These are phyloP conservation scores for Cercospora brassicicola DNA, from an alignment of 2,329 filamentous ascomycete species.

Conservation along the genomic window DNA sequence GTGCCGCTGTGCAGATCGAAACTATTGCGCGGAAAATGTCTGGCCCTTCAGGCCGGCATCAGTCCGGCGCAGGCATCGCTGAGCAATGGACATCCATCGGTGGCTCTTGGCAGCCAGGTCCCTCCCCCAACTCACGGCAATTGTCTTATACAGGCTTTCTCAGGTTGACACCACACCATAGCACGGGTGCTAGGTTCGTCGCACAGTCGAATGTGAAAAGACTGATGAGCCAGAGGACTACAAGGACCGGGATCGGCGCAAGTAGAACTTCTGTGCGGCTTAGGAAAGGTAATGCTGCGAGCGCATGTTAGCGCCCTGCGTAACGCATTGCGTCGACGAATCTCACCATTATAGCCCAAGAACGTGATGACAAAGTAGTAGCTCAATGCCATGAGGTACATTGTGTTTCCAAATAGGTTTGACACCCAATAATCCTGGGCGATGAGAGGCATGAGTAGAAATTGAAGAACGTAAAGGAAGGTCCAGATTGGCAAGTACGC, in stretches of 20 bases:
- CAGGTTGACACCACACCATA: slow-evolving; percentile 52
- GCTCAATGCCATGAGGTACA: slow-evolving; percentile 64
- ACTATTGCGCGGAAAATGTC: neutral
- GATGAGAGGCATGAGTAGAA: slow-evolving; percentile 64
- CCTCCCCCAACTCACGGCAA: neutral
- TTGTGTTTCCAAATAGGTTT: slow-evolving; percentile 63
- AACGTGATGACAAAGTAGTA: slow-evolving; percentile 71
- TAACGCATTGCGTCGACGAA: neutral
- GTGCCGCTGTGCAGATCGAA: neutral
- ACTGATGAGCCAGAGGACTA: slow-evolving; percentile 58
- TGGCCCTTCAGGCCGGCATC: neutral
- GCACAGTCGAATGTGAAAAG: slow-evolving; percentile 55
- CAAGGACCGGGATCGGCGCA: slow-evolving; percentile 60
- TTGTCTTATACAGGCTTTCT: slow-evolving; percentile 42
- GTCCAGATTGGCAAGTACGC: slow-evolving; percentile 68
- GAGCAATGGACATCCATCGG: neutral
- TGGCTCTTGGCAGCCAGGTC: neutral
- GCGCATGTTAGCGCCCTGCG: slow-evolving; percentile 18
- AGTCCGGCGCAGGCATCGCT: neutral
- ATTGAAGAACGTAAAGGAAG: slow-evolving; percentile 66
- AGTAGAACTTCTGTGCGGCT: slow-evolving; percentile 67
- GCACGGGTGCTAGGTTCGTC: slow-evolving; percentile 52
- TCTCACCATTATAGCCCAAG: slow-evolving; percentile 62
- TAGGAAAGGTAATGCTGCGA: slow-evolving; percentile 61
- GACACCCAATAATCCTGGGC: slow-evolving; percentile 57